phyloP scores from a whole-genome alignment of 2,329 filamentous ascomycete genomes.

The Fusarium decemcellulare region DNA sequence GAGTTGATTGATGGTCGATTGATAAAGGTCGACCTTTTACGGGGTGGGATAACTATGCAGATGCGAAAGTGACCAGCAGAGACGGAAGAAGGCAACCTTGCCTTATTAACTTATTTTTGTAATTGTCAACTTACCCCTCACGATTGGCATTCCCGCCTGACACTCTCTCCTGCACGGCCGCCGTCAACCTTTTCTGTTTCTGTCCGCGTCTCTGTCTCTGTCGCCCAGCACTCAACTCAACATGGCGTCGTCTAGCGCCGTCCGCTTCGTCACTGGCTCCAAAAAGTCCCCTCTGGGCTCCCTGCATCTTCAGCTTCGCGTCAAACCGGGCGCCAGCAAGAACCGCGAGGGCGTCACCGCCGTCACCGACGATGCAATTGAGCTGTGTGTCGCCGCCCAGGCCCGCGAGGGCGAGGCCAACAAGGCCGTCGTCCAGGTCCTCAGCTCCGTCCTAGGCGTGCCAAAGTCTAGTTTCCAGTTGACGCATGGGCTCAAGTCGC shows the following conservation, averaged over 20 bases:
- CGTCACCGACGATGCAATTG: slow-evolving; percentile 69
- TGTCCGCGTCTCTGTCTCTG: slow-evolving; percentile 11
- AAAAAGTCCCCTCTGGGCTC: slow-evolving; percentile 61
- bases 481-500: slow-evolving; percentile 73
- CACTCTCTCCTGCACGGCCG: slow-evolving; percentile 1
- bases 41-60: neutral
- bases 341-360: slow-evolving; percentile 72
- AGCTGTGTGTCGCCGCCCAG: slow-evolving; percentile 76
- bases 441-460: slow-evolving; percentile 72
- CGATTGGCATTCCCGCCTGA: slow-evolving; percentile 31
- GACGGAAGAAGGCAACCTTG: neutral
- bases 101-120: slow-evolving; percentile 8
- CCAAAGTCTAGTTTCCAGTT: slow-evolving; percentile 76
- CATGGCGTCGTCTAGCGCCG: slow-evolving; percentile 52
- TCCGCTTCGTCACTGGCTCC: slow-evolving; percentile 63
- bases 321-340: slow-evolving; percentile 76
- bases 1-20: neutral
- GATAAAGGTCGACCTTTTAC: neutral
- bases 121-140: slow-evolving; percentile 34
- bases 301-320: slow-evolving; percentile 74
- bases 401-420: slow-evolving; percentile 79
- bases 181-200: neutral
- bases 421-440: slow-evolving; percentile 72
- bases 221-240: slow-evolving; percentile 4
- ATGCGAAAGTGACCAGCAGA: slow-evolving; percentile 6